These are phyloP conservation scores for Penicillium rolfsii DNA, from an alignment of 2,329 filamentous ascomycete genomes.

Conservation along the genomic window DNA sequence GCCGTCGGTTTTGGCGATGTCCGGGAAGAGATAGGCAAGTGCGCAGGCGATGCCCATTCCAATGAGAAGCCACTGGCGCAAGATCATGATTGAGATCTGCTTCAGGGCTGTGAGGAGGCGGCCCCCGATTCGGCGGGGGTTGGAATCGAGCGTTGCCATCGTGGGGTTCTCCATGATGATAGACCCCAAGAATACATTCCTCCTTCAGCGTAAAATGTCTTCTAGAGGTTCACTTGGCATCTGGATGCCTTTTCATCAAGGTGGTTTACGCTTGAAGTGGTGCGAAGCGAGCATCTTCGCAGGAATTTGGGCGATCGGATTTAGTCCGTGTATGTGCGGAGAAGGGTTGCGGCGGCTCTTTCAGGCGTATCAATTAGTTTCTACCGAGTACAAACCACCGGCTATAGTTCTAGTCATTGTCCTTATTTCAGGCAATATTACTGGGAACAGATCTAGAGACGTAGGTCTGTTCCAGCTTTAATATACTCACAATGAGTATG, in stretches of 20 bases:
- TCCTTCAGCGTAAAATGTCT: neutral
- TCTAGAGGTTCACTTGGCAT: too few species aligned
- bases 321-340: constrained; percentile 22
- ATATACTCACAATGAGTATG: neutral
- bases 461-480: neutral
- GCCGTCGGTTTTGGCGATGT: constrained; percentile 52
- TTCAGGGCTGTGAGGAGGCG: constrained; percentile 23
- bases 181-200: neutral
- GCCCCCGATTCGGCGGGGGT: neutral
- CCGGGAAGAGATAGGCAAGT: constrained; percentile 59
- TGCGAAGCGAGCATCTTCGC: constrained; percentile 8
- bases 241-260: neutral
- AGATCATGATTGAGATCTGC: constrained; percentile 32
- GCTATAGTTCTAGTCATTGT: neutral
- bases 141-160: neutral
- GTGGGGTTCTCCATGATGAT: constrained; percentile 14
- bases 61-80: constrained; percentile 67
- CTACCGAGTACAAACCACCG: too few species aligned
- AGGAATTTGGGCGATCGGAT: constrained; percentile 20
- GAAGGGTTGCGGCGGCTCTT: constrained; percentile 20
- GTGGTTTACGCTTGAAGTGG: neutral
- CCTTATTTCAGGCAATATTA: neutral
- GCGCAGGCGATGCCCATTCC: constrained; percentile 59
- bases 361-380: neutral
- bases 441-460: neutral